phyloP scores from a whole-genome alignment of 257 asterid species.

The Salvia rosmarinus region DNA sequence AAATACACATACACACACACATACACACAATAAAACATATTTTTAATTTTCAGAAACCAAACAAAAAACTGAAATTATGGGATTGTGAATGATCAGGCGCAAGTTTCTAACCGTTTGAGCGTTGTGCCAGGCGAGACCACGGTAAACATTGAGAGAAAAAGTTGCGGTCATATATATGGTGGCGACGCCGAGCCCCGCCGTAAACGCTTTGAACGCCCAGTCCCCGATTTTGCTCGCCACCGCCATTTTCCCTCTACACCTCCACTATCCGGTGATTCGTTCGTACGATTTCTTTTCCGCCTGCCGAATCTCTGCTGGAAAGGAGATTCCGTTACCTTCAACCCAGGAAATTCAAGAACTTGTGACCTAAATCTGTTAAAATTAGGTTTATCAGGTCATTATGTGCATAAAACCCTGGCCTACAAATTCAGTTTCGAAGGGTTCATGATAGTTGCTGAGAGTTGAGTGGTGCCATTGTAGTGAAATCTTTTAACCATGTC shows the following conservation, averaged over 20 bases:
- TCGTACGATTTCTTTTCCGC: background rate
- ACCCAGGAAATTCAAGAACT: background rate
- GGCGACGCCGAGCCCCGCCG: constrained; percentile 77
- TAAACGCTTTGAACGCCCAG: constrained; percentile 72
- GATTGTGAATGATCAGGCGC: background rate
- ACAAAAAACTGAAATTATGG: background rate
- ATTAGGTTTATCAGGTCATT: constrained; percentile 14
- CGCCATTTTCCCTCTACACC: constrained; percentile 44
- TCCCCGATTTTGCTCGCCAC: constrained; percentile 61
- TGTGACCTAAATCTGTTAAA: constrained; percentile 16
- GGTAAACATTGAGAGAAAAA: constrained; percentile 79
- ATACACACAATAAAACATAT: background rate
- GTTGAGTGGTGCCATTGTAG: too few species aligned
- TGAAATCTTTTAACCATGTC: too few species aligned
- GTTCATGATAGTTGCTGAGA: constrained; percentile 8
- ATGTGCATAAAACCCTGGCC: constrained; percentile 8
- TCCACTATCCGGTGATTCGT: constrained; percentile 3
- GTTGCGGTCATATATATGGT: constrained; percentile 75
- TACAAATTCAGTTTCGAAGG: background rate
- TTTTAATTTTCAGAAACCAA: constrained; percentile 3
- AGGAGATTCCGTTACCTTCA: background rate
- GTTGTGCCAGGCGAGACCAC: constrained; percentile 90
- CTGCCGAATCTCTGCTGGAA: background rate
- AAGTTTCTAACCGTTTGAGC: constrained; percentile 60
- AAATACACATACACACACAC: background rate